Base-by-base conservation (phyloP, 768 basidiomycete species). In the Lactifluus volemus region DNA sequence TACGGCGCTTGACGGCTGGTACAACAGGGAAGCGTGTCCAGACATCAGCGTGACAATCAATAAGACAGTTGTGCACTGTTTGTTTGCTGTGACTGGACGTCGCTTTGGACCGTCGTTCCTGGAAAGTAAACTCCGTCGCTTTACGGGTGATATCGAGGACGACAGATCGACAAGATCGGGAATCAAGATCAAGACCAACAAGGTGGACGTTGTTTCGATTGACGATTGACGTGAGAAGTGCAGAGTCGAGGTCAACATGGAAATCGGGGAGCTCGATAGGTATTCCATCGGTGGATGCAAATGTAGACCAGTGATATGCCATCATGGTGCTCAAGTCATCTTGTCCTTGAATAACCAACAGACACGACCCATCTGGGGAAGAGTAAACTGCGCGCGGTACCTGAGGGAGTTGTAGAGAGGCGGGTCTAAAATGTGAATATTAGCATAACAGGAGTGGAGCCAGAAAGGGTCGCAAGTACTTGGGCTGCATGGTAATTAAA, bases 231-330 rank as follows among this genome's bases (percentile, higher is more conserved):
- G 82, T 83, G 11, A 81, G 17, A 52, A 68, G 49, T 9, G 72
- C 65, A 4, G 65, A 64, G 2, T 70, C 66, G 5, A 63, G 55
- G 14, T 61, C 60, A 38, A 61, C 44, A 5, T 65, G 60, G 11
- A 72, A 63, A 0, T 66, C 63, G 0, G 70, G 72, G 9, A 80
- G 57, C 11, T 72, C 62, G 1, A 82, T 65, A 0, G 49, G 19
- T 21, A 77, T 78, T 15, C 82, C 83, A 10, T 72, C 66, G 0
- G 75, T 72, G 0, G 79, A 78, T 2, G 83, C 84, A 59, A 85
- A 83, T 0, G 81, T 81, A 4, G 70, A 72, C 80, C 79, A 83
- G 64, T 84, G 85, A 61, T 79, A 83, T 0, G 78, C 77, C 2
- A 69, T 74, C 2, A 80, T 39, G 47, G 54, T 47, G 9, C 30